phyloP scores from a whole-genome alignment of 1,284 basidiomycete species.

The Moesziomyces parantarcticus region DNA sequence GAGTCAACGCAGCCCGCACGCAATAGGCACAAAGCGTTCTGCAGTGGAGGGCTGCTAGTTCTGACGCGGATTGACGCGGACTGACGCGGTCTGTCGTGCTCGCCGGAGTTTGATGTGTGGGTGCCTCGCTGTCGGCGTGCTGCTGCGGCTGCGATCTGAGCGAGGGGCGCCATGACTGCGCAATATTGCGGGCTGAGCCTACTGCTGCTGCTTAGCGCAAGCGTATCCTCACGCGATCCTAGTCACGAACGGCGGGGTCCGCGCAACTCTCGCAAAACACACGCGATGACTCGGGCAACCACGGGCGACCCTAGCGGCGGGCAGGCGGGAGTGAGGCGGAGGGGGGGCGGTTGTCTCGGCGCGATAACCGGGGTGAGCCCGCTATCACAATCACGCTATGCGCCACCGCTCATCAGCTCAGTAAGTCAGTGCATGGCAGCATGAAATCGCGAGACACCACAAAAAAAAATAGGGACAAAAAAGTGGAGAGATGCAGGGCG shows the following conservation, averaged over 20 bases:
- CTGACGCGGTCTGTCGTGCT: not conserved
- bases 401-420: no score
- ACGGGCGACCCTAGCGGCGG: not conserved
- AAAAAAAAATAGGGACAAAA: not conserved
- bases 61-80: not conserved
- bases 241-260: not conserved
- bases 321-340: no score
- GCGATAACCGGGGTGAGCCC: not conserved
- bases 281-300: not conserved
- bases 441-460: not conserved
- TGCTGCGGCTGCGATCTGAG: not conserved
- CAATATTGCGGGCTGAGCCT: no score
- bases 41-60: not conserved
- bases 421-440: not conserved
- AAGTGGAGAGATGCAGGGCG: not conserved
- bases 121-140: not conserved
- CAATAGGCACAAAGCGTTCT: not conserved
- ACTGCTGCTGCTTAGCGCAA: not conserved
- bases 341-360: not conserved
- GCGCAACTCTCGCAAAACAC: no score
- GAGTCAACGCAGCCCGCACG: not conserved
- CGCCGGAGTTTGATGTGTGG: not conserved
- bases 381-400: not conserved
- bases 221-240: not conserved
- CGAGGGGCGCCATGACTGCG: not conserved